Conservation (phyloP, 225 moss, liverwort and hornwort genomes). For the Antitrichia curtipendula region DNA sequence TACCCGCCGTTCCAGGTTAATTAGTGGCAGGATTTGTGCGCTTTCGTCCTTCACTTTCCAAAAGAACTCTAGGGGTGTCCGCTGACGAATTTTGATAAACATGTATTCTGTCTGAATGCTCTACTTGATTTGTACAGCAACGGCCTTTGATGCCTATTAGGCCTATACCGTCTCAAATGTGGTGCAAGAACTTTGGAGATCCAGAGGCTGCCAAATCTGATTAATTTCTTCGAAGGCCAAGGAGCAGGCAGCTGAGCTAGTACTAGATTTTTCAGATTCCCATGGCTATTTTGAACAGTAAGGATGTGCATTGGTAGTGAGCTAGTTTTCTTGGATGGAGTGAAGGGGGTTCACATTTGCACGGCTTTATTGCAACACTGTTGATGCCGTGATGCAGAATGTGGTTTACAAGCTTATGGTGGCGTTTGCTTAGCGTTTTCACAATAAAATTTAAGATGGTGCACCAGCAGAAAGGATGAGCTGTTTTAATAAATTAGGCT, state of each 20-base stretch:
- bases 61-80: not conserved
- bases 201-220: slow-evolving; percentile 23
- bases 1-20: not conserved
- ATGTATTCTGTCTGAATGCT: not conserved
- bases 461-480: not conserved
- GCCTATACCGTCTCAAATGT: slow-evolving; percentile 82
- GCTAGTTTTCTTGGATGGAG: not conserved
- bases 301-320: slow-evolving; percentile 11
- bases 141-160: slow-evolving; percentile 76
- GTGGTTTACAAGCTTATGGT: not conserved
- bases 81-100: not conserved
- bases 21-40: not conserved
- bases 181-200: slow-evolving; percentile 95
- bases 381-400: not conserved
- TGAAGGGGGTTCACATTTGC: not conserved
- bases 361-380: not conserved
- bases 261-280: not conserved
- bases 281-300: not conserved
- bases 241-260: not conserved
- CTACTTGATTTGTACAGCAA: slow-evolving; percentile 53
- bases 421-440: not conserved
- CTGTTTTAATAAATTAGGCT: not conserved
- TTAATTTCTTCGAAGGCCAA: not conserved
- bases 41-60: not conserved
- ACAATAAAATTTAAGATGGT: not conserved